phyloP scores from a whole-genome alignment of 2,329 filamentous ascomycete genomes.

The Cladosporium velox region DNA sequence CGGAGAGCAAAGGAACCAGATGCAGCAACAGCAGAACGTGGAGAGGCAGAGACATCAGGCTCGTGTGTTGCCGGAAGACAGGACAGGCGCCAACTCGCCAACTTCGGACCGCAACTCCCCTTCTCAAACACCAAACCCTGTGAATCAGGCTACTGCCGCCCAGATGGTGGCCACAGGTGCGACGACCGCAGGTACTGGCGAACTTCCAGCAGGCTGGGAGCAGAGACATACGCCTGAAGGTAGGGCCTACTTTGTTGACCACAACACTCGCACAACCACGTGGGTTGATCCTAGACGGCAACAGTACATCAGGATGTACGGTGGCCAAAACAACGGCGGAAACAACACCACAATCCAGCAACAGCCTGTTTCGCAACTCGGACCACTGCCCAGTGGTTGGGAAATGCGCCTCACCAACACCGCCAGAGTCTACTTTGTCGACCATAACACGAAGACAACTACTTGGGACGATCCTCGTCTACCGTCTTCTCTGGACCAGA shows the following conservation, averaged over 20 bases:
- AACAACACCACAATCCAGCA: constrained; percentile 88
- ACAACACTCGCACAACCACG: constrained; percentile 96
- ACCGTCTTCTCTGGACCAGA: constrained; percentile 94
- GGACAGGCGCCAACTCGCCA: constrained; percentile 90
- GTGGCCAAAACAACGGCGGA: constrained; percentile 68
- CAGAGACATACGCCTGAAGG: constrained; percentile 94
- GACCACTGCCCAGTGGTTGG: constrained; percentile 94
- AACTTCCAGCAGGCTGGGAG: constrained; percentile 95
- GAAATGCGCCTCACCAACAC: constrained; percentile 99
- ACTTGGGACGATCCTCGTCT: constrained; percentile 97
- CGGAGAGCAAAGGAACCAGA: constrained; percentile 72
- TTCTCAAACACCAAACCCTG: constrained; percentile 37
- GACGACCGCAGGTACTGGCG: constrained; percentile 90
- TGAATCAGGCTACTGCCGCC: constrained; percentile 58
- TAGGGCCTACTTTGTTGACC: constrained; percentile 94
- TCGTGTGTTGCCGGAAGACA: constrained; percentile 90
- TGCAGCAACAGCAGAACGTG: constrained; percentile 88
- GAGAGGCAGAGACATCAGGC: constrained; percentile 94
- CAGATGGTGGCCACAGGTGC: constrained; percentile 94
- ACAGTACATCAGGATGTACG: constrained; percentile 98
- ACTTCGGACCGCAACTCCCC: constrained; percentile 53
- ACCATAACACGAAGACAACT: constrained; percentile 99
- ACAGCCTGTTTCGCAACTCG: constrained; percentile 94
- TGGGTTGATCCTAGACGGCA: constrained; percentile 97
- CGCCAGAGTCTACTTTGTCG: constrained; percentile 95